A percentile compares a stretch with the other conserved stretches of the same genome.
Evolutionary conservation across 78 protist genomes (phyloP).

Genomic region (Pigoraptor vietnamica): DNA sequence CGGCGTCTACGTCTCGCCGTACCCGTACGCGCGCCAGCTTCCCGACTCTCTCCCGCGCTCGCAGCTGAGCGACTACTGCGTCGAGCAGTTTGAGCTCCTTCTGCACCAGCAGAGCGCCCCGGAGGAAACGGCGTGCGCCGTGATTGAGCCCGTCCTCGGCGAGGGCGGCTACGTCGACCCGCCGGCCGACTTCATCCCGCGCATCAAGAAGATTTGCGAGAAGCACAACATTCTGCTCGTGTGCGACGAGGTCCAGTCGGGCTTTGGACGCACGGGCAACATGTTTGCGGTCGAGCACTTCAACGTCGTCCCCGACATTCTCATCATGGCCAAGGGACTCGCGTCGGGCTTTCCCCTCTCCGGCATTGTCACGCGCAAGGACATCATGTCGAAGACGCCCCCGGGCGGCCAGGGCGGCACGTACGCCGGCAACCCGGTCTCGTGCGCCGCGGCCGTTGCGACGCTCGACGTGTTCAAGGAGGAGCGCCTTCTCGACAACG

Average conservation of each 20-base stretch:
- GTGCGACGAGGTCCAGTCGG: constrained; percentile 61
- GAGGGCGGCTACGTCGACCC: constrained; percentile 63
- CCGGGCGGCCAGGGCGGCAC: constrained; percentile 63
- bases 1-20: constrained; percentile 52
- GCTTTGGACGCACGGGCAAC: constrained; percentile 68
- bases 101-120: constrained; percentile 22
- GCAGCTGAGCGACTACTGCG: not conserved
- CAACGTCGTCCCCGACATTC: constrained; percentile 38
- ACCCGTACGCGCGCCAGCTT: constrained; percentile 31
- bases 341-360: constrained; percentile 68
- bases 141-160: constrained; percentile 65
- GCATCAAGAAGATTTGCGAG: constrained; percentile 23
- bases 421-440: constrained; percentile 60
- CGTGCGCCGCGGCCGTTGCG: constrained; percentile 65
- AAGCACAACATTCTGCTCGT: constrained; percentile 37
- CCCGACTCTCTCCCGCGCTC: not conserved
- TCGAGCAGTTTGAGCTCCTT: not conserved
- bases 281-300: constrained; percentile 54
- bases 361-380: constrained; percentile 25
- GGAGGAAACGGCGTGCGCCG: constrained; percentile 29
- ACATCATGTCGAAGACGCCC: constrained; percentile 9
- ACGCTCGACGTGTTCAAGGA: constrained; percentile 48
- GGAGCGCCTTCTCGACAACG: constrained; percentile 45
- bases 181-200: not conserved
- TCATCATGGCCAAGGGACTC: constrained; percentile 55